Percentiles rank a stretch among this genome's conserved stretches.
Evolutionary conservation across 106 monocot species (phyloP).

Genomic region (Iris macrosiphon): DNA sequence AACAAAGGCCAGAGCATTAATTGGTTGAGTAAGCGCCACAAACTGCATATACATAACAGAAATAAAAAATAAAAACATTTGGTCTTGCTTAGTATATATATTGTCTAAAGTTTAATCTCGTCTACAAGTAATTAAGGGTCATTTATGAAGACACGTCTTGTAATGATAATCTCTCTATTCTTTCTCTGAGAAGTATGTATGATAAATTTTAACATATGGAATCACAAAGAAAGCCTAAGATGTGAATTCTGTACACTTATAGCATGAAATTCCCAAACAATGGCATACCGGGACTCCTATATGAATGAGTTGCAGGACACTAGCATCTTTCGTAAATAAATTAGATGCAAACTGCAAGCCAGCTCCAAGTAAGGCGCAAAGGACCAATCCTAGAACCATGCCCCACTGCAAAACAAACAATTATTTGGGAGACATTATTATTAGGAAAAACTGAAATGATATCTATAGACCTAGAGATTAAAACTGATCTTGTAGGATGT

Average conservation of each 20-base stretch:
- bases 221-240: neutral
- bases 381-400: constrained; percentile 36
- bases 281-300: constrained; percentile 65
- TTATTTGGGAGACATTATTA: too few species aligned
- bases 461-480: neutral
- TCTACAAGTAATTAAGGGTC: too few species aligned
- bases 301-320: constrained; percentile 65
- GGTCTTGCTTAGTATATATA: neutral
- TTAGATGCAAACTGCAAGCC: constrained; percentile 55
- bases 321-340: constrained; percentile 69
- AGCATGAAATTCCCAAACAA: constrained; percentile 23
- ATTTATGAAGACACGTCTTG: too few species aligned
- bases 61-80: neutral
- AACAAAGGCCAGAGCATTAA: constrained; percentile 86
- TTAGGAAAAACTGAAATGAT: neutral
- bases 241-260: neutral
- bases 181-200: too few species aligned
- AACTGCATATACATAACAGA: constrained; percentile 39
- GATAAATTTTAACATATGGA: neutral
- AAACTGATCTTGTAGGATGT: neutral
- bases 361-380: constrained; percentile 47
- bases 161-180: too few species aligned
- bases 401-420: constrained; percentile 37
- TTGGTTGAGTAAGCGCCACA: constrained; percentile 79
- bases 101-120: too few species aligned